Evolutionary conservation across 257 asterid genomes (phyloP), one percentile per base, ranked within the genome.

Genomic region (Lycium ferocissimum): DNA sequence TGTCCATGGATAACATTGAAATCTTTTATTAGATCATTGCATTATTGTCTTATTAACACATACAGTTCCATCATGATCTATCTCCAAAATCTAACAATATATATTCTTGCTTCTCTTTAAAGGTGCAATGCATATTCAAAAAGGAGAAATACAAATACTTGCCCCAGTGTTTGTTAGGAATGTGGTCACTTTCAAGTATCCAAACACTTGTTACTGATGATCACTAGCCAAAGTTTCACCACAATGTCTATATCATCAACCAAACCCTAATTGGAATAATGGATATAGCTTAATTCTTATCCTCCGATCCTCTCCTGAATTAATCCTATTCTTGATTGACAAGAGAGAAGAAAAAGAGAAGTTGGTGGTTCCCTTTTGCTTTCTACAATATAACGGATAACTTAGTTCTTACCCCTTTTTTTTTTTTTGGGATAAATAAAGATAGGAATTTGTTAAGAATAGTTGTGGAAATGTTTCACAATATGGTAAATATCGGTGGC

Each of bases 121-220:
- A 76, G 47, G 65, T 76, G 47, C 26, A 76, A 76, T 51, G 63
- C 2, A 76, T 76, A 51, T 76, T 76, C 65, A 76, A 51, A 69
- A 75, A 51, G 45, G 14, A 22, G 81, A 51, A 22, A 10, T 73
- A 72, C 80, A 72, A 72, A 75, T 75, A 63, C 71, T 78, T 53
- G 20, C 13, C 75, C 49, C 78, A 65, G 58, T 51, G 59, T 85
- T 84, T 66, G 81, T 86, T 83, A 69, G 87, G 86, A 86, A 59
- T 73, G 49, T 47, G 51, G 83, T 81, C 87, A 83, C 22, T 67
- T 56, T 59, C 80, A 35, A 70, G 59, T 1, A 43, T 51, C 9
- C 9, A 1, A 76, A 53, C 47, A 51, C 63, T 76, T 76, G 65
- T 51, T 76, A 14, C 65, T 51, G 63, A 76, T 76, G 82, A 76